Base-by-base conservation (phyloP, 257 asterid genomes). In the Buddleja alternifolia region DNA sequence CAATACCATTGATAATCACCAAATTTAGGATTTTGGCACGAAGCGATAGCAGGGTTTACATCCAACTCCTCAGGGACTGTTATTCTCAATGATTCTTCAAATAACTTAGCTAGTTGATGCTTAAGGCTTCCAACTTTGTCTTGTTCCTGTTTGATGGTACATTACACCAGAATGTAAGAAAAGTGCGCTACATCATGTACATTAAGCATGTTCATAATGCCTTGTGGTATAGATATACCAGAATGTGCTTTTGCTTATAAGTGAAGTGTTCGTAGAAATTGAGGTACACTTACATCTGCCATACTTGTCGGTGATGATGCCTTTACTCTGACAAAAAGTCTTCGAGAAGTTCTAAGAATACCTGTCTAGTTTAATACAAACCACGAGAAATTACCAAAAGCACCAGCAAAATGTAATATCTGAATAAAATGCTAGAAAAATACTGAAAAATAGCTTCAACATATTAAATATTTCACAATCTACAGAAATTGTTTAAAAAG, bases 1-100 rank as follows among this genome's bases (percentile, higher is more conserved):
- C 11, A 60, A 51, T 86, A 93, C 98, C 97, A 93, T 77, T 93
- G 98, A 75, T 93, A 90, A 63, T 93, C 97, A 47, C 97, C 98
- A 58, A 82, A 84, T 41, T 56, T 85, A 51, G 88, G 66, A 69
- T 91, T 85, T 66, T 84, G 90, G 85, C 97, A 88, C 16, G 88
- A 81, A 60, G 91, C 88, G 73, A 90, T 73, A 42, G 77, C 64
- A 69, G 98, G 96, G 23, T 64, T 72, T 29, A 83, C 81, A 69
- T 78, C 91, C 60, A 24, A 62, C 75, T 60, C 89, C 62, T 88
- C 93, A 14, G 97, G 96, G 52, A 84, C 82, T 0, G 90, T 85
- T 50, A 77, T 40, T 75, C 71, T 78, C 67, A 93, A 76, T 25
- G 98, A 72, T 71, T 80, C 84, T 76, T 80, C 85, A 79, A 90